Base-by-base conservation (phyloP, 495 filamentous ascomycete genomes). In the Penicillium chermesinum region DNA sequence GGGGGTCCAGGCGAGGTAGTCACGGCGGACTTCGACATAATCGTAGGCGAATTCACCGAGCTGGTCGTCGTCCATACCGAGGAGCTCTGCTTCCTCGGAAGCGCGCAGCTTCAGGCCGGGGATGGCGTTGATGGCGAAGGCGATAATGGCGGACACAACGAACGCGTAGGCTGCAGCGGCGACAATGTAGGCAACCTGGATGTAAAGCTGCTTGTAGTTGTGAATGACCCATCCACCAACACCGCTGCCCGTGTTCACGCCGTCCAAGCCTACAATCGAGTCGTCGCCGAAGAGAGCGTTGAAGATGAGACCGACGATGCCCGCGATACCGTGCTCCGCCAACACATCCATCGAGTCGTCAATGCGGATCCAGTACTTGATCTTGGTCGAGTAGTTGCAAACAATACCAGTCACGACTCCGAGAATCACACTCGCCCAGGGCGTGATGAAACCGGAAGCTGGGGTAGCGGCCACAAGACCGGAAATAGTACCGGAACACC, bases 51-150 rank as follows among this genome's bases (percentile, higher is more conserved):
- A 98, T 69, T 98, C 93, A 62, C 93, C 93, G 27, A 96, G 85
- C 64, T 98, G 93, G 72, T 98, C 93, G 64, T 97, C 94, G 57
- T 98, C 93, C 91, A 97, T 96, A 47, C 93, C 93, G 42, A 97
- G 81, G 15, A 98, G 80, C 67, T 98, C 93, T n/a, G 94, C 93
- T 71, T 98, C 88, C 58, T 95, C 89, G 25, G 83, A 88, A 9
- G 93, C 93, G 38, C 93, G 87, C 48, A 98, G 86, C 53, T 95
- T 80, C 12, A 98, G 79, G 21, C 94, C 94, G 5, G 93, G 93
- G 43, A 93, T 83, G 53, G 81, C 67, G 72, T 98, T 88, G 74
- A 98, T 88, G 57, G 64, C 70, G 68, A 83, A 88, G 46, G 90
- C 91, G 58, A 98, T 81, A 58, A 91, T 67, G 46, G 85, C 81